Percentiles rank a stretch among this genome's conserved stretches.
These are phyloP conservation scores for Blastocrithidia nonstop DNA, from an alignment of 208 protist genomes.

Conservation along the genomic window DNA sequence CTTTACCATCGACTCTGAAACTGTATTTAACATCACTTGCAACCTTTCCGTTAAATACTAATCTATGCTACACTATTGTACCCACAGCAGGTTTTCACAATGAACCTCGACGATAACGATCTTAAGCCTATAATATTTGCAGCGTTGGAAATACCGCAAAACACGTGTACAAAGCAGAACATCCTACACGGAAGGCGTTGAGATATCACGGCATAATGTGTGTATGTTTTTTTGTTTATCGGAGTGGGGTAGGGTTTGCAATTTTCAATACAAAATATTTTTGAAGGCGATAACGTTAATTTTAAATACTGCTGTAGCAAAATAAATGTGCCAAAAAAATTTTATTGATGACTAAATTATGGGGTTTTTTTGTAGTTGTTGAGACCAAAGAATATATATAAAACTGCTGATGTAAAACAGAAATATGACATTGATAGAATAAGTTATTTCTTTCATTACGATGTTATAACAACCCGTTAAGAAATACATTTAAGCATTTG, in stretches of 20 bases:
- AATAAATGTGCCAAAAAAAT: background rate
- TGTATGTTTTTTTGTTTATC: background rate
- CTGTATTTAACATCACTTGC: constrained; percentile 74
- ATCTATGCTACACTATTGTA: constrained; percentile 81
- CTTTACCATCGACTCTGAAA: constrained; percentile 51
- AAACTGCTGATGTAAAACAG: too few species aligned
- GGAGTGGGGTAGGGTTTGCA: background rate
- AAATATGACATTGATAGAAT: too few species aligned
- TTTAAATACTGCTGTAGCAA: background rate
- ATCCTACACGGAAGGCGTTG: constrained; percentile 53
- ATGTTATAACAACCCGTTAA: too few species aligned
- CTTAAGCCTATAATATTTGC: constrained; percentile 69
- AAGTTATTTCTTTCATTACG: too few species aligned
- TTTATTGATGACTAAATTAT: background rate
- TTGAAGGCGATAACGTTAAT: background rate
- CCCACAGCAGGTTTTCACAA: constrained; percentile 77
- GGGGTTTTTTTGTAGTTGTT: too few species aligned
- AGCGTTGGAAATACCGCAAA: constrained; percentile 43
- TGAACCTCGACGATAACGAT: constrained; percentile 58
- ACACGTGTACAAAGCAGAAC: constrained; percentile 58
- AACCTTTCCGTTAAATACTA: constrained; percentile 69
- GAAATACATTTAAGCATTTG: too few species aligned
- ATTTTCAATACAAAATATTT: background rate
- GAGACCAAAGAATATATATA: too few species aligned
- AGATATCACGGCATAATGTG: constrained; percentile 79